Percentiles rank a stretch among this genome's conserved stretches.
Evolutionary conservation across 257 asterid genomes (phyloP).

Genomic region (Avicennia marina): DNA sequence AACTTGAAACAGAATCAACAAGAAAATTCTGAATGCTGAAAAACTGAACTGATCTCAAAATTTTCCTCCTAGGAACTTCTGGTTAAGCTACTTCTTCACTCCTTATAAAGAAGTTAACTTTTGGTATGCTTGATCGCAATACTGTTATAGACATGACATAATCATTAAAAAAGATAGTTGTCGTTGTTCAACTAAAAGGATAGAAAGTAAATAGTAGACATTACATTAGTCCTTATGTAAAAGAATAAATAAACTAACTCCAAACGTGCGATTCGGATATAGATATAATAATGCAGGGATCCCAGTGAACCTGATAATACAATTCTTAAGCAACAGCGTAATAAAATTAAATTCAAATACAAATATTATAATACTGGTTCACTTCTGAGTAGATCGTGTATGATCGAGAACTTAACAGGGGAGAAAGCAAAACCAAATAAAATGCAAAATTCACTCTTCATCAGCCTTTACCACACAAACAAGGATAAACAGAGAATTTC

Average conservation of each 20-base stretch:
- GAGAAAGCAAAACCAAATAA: constrained; percentile 6
- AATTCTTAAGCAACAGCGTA: not conserved
- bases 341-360: not conserved
- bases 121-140: constrained; percentile 1
- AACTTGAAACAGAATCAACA: not conserved
- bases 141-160: not conserved
- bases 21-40: constrained; percentile 1
- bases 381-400: constrained; percentile 20
- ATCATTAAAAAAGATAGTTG: not conserved
- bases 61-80: constrained; percentile 12
- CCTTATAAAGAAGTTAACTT: not conserved
- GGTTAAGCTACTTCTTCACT: constrained; percentile 2
- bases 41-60: not conserved
- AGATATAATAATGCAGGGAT: not conserved
- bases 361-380: not conserved
- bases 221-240: too few relatives aligned
- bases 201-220: too few relatives aligned
- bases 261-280: too few relatives aligned
- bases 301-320: not conserved
- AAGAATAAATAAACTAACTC: too few relatives aligned
- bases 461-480: constrained; percentile 6
- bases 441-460: constrained; percentile 5
- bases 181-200: not conserved
- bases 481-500: not conserved
- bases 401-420: not conserved